Evolutionary conservation across 192 early-diverging fungal genomes (phyloP).

Genomic region (Ambispora gerdemannii): DNA sequence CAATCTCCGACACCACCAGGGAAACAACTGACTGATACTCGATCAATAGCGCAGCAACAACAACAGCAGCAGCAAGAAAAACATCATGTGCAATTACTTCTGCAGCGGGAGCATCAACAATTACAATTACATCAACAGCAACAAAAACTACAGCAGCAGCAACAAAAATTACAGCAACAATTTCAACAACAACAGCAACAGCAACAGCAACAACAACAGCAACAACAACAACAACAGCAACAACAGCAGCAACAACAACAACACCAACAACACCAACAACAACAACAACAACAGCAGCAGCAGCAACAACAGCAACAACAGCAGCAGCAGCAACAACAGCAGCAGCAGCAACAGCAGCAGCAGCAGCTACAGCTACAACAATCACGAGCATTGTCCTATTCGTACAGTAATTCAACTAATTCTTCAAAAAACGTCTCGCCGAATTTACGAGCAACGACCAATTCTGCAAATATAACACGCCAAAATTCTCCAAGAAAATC

Average conservation of each 20-base stretch:
- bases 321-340: background rate
- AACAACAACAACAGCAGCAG: conserved; percentile 4
- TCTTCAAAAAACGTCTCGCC: background rate
- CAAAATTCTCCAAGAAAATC: conserved; percentile 1
- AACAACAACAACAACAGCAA: conserved; percentile 11
- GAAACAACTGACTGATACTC: background rate
- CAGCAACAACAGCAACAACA: background rate
- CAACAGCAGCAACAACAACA: conserved; percentile 1
- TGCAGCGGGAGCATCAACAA: background rate
- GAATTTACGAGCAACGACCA: background rate
- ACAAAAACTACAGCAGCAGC: background rate
- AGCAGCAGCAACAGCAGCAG: background rate
- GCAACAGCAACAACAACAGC: background rate
- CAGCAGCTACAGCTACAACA: background rate
- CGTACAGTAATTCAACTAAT: background rate
- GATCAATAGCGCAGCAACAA: background rate
- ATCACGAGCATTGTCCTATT: background rate
- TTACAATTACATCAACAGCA: background rate
- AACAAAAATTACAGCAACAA: background rate
- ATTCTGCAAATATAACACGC: background rate
- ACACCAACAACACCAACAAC: conserved; percentile 2
- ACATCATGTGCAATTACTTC: background rate
- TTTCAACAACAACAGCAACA: background rate
- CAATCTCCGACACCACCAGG: conserved; percentile 1
- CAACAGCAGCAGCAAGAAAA: background rate